Percentiles rank a stretch among this genome's conserved stretches.
phyloP scores from a whole-genome alignment of 371 early-diverging fungal genomes.

The Rhizopus delemar region DNA sequence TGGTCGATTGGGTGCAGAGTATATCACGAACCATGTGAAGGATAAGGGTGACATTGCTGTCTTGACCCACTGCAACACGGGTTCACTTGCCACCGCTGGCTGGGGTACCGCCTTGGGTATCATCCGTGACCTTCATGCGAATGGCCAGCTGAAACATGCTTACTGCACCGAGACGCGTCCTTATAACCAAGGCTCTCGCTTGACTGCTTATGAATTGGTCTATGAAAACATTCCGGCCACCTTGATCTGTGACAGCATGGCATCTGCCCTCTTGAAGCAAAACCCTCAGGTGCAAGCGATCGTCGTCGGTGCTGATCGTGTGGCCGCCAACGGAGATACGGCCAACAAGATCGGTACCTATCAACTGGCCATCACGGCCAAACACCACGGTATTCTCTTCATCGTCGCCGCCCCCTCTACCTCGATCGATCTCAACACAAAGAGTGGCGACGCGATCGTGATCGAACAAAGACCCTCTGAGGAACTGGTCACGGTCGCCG shows the following conservation, averaged over 20 bases:
- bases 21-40: slow-evolving; percentile 46
- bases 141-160: slow-evolving; percentile 68
- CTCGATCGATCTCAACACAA: slow-evolving; percentile 79
- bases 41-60: slow-evolving; percentile 59
- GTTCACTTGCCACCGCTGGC: slow-evolving; percentile 84
- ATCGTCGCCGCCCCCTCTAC: slow-evolving; percentile 96
- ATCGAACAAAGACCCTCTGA: slow-evolving; percentile 84
- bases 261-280: slow-evolving; percentile 71
- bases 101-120: slow-evolving; percentile 90
- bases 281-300: slow-evolving; percentile 72
- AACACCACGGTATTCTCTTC: slow-evolving; percentile 82
- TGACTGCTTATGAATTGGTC: slow-evolving; percentile 95
- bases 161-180: slow-evolving; percentile 96
- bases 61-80: slow-evolving; percentile 97
- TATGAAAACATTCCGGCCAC: slow-evolving; percentile 90
- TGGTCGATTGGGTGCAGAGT: slow-evolving; percentile 81
- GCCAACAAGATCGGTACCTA: slow-evolving; percentile 98
- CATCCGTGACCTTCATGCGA: slow-evolving; percentile 74
- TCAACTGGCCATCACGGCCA: slow-evolving; percentile 90
- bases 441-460: slow-evolving; percentile 72
- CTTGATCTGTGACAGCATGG: slow-evolving; percentile 92
- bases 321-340: slow-evolving; percentile 95
- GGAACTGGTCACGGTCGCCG: slow-evolving; percentile 78
- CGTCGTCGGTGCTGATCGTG: slow-evolving; percentile 96
- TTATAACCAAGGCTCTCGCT: slow-evolving; percentile 93